phyloP scores from a whole-genome alignment of 2,329 filamentous ascomycete species.

The Phialophora macrospora region DNA sequence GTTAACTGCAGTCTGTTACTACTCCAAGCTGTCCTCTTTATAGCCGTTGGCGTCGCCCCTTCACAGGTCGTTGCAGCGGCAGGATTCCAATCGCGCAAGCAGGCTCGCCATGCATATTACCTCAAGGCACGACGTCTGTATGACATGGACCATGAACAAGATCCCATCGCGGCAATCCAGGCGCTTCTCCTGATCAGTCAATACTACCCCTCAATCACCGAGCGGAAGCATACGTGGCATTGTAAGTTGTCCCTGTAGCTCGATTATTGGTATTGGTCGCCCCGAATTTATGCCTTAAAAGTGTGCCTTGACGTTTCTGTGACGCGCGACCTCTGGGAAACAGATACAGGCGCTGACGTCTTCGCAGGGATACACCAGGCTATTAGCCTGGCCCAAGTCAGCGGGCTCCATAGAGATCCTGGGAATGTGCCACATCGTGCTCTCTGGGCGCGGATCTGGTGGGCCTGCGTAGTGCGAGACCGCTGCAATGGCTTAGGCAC shows the following conservation, averaged over 20 bases:
- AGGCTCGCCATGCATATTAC: slow-evolving; percentile 82
- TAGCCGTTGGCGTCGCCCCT: slow-evolving; percentile 77
- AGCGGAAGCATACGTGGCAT: slow-evolving; percentile 19
- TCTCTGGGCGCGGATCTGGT: slow-evolving; percentile 17
- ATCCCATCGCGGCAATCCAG: slow-evolving; percentile 88
- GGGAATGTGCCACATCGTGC: slow-evolving; percentile 14
- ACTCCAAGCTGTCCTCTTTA: slow-evolving; percentile 94
- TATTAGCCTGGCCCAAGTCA: slow-evolving; percentile 14
- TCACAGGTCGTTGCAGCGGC: slow-evolving; percentile 8
- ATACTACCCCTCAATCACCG: slow-evolving; percentile 21
- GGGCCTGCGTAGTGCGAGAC: slow-evolving; percentile 16
- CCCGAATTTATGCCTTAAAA: no score
- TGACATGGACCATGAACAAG: slow-evolving; percentile 91
- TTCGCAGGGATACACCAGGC: slow-evolving; percentile 12
- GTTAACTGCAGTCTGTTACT: slow-evolving; percentile 73
- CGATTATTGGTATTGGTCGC: no score
- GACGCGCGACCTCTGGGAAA: no score
- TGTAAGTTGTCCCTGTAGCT: not conserved
- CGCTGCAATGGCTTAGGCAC: slow-evolving; percentile 16
- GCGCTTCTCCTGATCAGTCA: slow-evolving; percentile 78
- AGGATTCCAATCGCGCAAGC: slow-evolving; percentile 59
- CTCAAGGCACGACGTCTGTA: slow-evolving; percentile 76
- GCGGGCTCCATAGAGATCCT: slow-evolving; percentile 16
- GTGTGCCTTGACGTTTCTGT: no score
- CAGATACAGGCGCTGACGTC: no score